Evolutionary conservation across 495 filamentous ascomycete species (phyloP).

Genomic region (Penicillium pulvis): DNA sequence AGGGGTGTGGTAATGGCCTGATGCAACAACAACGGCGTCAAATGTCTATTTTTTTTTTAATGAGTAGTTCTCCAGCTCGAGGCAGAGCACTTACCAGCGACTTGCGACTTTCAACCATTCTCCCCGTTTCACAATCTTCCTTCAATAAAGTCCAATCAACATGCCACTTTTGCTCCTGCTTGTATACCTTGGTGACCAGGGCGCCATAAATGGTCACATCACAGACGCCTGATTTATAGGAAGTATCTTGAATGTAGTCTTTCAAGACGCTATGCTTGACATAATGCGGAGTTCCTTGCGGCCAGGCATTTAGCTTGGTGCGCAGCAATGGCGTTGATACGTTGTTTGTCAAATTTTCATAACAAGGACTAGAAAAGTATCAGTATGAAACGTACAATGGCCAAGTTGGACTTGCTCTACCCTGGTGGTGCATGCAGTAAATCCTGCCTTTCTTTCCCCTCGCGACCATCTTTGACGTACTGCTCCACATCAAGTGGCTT

Average conservation of each 20-base stretch:
- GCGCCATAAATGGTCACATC: conserved; percentile 55
- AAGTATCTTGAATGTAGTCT: conserved; percentile 61
- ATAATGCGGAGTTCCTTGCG: conserved; percentile 56
- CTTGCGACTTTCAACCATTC: conserved; percentile 26
- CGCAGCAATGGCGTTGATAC: conserved; percentile 62
- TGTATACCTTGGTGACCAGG: conserved; percentile 55
- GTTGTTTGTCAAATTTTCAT: conserved; percentile 65
- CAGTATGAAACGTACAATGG: conserved; percentile 3
- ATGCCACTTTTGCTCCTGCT: conserved; percentile 51
- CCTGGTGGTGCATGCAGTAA: conserved; percentile 55
- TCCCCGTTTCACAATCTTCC: conserved; percentile 34
- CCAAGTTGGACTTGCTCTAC: conserved; percentile 20
- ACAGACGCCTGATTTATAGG: conserved; percentile 50
- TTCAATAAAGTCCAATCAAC: conserved; percentile 40
- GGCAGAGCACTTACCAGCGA: conserved; percentile 15
- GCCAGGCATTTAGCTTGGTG: conserved; percentile 61
- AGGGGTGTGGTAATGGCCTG: conserved; percentile 61
- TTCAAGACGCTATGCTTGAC: conserved; percentile 57
- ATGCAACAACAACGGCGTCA: conserved; percentile 59
- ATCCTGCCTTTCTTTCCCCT: conserved; percentile 23
- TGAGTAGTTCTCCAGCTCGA: not conserved
- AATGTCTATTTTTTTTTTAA: conserved; percentile 37
- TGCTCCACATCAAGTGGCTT: conserved; percentile 43
- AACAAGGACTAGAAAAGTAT: conserved; percentile 48
- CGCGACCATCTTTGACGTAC: conserved; percentile 24